Percentiles rank a stretch among this genome's conserved stretches.
Conservation (phyloP, 2,329 filamentous ascomycete genomes). For the Phialemonium atrogriseum region DNA sequence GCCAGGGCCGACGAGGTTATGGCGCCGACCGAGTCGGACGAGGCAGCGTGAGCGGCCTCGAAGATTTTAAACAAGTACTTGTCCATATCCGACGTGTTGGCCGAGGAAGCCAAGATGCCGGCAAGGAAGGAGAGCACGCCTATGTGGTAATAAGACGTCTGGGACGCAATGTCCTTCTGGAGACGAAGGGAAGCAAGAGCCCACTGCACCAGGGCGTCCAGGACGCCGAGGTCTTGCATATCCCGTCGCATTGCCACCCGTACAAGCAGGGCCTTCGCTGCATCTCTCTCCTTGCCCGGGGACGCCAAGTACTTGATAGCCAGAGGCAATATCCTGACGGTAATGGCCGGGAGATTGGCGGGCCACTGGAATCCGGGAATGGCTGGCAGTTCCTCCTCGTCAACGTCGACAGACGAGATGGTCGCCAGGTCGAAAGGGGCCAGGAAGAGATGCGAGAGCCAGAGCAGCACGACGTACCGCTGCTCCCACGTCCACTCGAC, state of each 20-base stretch:
- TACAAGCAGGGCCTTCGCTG: conserved; percentile 75
- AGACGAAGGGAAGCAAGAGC: conserved; percentile 53
- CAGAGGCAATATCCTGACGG: conserved; percentile 60
- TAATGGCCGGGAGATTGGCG: conserved; percentile 56
- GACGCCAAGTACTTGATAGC: conserved; percentile 63
- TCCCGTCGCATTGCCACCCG: conserved; percentile 76
- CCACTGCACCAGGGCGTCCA: conserved; percentile 63
- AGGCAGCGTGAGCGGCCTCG: conserved; percentile 47
- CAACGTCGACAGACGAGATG: conserved; percentile 58
- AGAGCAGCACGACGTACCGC: conserved; percentile 77
- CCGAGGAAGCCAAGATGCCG: conserved; percentile 59
- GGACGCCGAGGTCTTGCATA: conserved; percentile 71
- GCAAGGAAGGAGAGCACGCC: conserved; percentile 74
- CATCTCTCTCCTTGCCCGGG: conserved; percentile 81
- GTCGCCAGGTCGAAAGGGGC: conserved; percentile 86
- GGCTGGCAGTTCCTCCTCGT: conserved; percentile 32
- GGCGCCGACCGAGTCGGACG: conserved; percentile 36
- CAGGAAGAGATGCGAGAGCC: conserved; percentile 74
- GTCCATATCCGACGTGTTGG: conserved; percentile 67
- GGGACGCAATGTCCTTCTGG: conserved; percentile 22
- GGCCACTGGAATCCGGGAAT: conserved; percentile 48
- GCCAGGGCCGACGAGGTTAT: conserved; percentile 69
- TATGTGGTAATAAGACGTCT: conserved; percentile 64
- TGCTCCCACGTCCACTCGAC: conserved; percentile 69
- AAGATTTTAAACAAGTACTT: conserved; percentile 60